Conservation (phyloP, 2,329 filamentous ascomycete species). For the Periglandula ipomoeae region DNA sequence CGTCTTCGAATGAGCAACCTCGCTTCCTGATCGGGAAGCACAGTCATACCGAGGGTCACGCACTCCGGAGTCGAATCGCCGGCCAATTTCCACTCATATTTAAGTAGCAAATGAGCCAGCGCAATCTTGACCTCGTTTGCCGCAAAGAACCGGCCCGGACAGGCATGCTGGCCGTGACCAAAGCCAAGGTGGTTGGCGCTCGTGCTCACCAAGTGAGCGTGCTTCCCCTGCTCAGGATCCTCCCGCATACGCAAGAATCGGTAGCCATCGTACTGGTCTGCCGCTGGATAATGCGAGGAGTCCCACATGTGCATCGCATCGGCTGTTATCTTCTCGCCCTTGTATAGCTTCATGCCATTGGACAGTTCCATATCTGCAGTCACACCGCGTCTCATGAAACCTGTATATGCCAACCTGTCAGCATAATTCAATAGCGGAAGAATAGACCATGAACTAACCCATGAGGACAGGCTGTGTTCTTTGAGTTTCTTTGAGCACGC, state of each 20-base stretch:
- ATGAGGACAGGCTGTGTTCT: conserved; percentile 25
- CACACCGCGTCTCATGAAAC: background rate
- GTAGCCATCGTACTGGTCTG: conserved; percentile 2
- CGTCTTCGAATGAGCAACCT: background rate
- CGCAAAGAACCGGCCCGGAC: conserved; percentile 43
- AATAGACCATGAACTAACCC: background rate
- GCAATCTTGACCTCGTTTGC: conserved; percentile 42
- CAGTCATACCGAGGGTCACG: background rate
- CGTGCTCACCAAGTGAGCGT: conserved; percentile 37
- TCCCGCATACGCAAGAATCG: conserved; percentile 32
- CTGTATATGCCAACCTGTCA: background rate
- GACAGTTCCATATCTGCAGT: background rate
- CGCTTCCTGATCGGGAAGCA: background rate
- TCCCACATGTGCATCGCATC: background rate
- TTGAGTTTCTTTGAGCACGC: conserved; percentile 41
- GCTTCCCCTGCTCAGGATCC: conserved; percentile 17
- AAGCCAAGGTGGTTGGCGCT: conserved; percentile 39
- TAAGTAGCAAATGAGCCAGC: conserved; percentile 34
- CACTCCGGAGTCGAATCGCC: background rate
- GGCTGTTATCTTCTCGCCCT: background rate
- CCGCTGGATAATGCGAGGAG: background rate
- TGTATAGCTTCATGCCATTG: background rate
- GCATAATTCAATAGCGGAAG: too few relatives aligned
- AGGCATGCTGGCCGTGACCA: conserved; percentile 43
- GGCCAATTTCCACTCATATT: conserved; percentile 31